phyloP scores from a whole-genome alignment of 2,329 filamentous ascomycete species.

The Aspergillus udagawae region DNA sequence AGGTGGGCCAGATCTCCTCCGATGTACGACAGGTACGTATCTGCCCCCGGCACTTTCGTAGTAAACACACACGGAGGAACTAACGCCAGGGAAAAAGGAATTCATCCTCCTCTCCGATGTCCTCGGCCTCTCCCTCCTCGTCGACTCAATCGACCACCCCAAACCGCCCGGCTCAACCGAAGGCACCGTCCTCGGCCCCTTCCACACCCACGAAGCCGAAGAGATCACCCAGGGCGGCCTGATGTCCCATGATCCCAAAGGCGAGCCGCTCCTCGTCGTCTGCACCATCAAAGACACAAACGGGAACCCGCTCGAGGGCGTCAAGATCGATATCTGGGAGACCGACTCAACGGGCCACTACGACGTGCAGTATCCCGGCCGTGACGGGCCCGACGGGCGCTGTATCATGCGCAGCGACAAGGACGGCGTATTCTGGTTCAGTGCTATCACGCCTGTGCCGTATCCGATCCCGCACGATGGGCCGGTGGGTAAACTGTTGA shows the following conservation, averaged over 20 bases:
- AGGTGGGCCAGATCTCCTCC: constrained; percentile 68
- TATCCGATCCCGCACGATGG: constrained; percentile 84
- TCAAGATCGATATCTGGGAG: constrained; percentile 80
- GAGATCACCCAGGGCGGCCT: constrained; percentile 49
- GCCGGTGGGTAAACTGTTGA: constrained; percentile 70
- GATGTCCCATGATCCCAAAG: constrained; percentile 66
- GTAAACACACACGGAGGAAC: constrained; percentile 21
- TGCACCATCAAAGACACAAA: constrained; percentile 65
- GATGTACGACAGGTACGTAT: constrained; percentile 65
- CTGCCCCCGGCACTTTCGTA: background rate
- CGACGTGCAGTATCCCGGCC: constrained; percentile 70
- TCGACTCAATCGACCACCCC: constrained; percentile 80
- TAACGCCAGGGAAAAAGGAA: constrained; percentile 43
- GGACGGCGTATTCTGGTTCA: constrained; percentile 78
- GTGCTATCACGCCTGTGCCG: constrained; percentile 75
- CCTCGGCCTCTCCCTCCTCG: constrained; percentile 72
- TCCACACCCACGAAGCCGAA: constrained; percentile 75
- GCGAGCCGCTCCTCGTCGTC: constrained; percentile 67
- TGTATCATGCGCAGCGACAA: constrained; percentile 67
- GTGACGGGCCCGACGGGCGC: constrained; percentile 64
- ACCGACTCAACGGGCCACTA: constrained; percentile 77
- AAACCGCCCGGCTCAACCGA: constrained; percentile 68
- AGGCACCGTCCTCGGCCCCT: constrained; percentile 75
- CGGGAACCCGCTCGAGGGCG: constrained; percentile 60
- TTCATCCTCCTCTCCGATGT: constrained; percentile 80